phyloP scores from a whole-genome alignment of 2,329 filamentous ascomycete species.

The Pseudogymnoascus sp. region DNA sequence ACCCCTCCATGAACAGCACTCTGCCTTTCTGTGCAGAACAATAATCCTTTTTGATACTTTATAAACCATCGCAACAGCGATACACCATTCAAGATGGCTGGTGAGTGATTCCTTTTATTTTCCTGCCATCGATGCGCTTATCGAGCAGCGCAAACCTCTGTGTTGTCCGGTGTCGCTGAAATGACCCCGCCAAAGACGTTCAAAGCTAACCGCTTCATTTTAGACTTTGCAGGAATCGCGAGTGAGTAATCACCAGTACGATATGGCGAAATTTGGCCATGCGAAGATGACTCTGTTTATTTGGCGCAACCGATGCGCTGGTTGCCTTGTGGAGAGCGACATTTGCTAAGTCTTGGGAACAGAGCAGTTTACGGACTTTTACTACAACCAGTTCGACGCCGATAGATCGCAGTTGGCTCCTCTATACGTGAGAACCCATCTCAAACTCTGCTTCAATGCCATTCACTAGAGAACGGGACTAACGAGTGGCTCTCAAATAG shows the following conservation, averaged over 20 bases:
- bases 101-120: conserved; percentile 18
- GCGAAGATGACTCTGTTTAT: background rate
- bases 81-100: conserved; percentile 22
- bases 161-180: background rate
- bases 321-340: background rate
- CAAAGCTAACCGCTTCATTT: conserved; percentile 16
- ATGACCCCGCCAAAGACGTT: conserved; percentile 1
- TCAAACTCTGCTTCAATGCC: background rate
- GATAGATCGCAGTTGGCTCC: conserved; percentile 54
- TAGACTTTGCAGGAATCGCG: conserved; percentile 34
- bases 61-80: conserved; percentile 3
- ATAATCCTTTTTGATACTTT: background rate
- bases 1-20: conserved; percentile 7
- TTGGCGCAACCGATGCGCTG: background rate
- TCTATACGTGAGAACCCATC: conserved; percentile 67
- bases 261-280: background rate
- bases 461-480: background rate
- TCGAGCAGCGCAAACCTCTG: background rate
- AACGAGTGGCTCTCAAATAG: conserved; percentile 36
- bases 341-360: conserved; percentile 11
- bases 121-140: background rate
- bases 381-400: conserved; percentile 80
- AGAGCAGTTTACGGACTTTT: conserved; percentile 86
- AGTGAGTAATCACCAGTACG: conserved; percentile 27
- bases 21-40: background rate